Evolutionary conservation across 768 basidiomycete genomes (phyloP), one percentile per base, ranked within the genome.

Genomic region (Mycena crocata): DNA sequence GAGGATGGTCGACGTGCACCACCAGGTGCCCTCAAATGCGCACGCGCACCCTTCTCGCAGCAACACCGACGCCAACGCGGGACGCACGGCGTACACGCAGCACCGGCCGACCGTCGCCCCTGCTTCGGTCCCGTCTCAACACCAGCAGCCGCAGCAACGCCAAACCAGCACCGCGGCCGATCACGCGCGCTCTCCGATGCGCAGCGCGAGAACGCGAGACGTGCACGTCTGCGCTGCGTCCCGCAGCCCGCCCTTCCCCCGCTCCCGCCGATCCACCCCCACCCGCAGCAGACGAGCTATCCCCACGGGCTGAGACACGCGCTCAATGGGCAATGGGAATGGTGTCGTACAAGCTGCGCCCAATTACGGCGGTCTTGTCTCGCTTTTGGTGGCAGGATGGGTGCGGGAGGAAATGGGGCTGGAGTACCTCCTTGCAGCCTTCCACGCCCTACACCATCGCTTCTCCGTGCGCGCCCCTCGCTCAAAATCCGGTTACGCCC

Each of bases 181-280:
- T 21, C 26, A 30, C 26, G n/a, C n/a, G 3, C 48, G 48, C n/a
- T n/a, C 12, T 24, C 32, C 35, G 62, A 58, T 19, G 48, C 49
- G 30, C 42, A 13, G 10, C 62, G 57, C 26, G 64, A 57, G 46
- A 60, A 61, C 40, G 64, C 68, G 21, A 39, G 68, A 17, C 49
- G 68, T n/a, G 68, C 68, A 49, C 46, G 68, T 1, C 35, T 69
- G 42, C 64, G 68, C 4, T 51, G 32, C 24, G 68, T 56, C 15
- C 67, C 62, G 7, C 15, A 49, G n/a, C 54, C 44, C 19, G 6
- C 58, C 28, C 44, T 58, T 17, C 5, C 52, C 5, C 35, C 45
- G n/a, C 21, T 19, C 23, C 17, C 35, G 42, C 23, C 26, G 52
- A 19, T 57, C 52, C 45, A 4, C 39, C 24, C 23, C 28, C 54